Evolutionary conservation across 2,329 filamentous ascomycete genomes (phyloP).

Genomic region (Xylaria sp.): DNA sequence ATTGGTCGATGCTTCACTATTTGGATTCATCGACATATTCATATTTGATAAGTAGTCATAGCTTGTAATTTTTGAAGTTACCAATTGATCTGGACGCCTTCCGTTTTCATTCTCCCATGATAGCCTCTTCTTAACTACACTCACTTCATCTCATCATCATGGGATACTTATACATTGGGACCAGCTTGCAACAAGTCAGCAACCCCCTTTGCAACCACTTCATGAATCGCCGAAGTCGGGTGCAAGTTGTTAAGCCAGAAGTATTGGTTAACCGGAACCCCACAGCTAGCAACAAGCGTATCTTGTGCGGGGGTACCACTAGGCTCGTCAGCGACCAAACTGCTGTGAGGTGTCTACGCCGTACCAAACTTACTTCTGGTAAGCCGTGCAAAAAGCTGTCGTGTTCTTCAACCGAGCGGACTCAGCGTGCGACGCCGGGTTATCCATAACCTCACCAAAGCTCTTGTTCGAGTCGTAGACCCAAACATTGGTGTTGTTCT

Average conservation of each 20-base stretch:
- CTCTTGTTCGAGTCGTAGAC: slow-evolving; percentile 57
- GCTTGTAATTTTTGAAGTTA: not conserved
- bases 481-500: slow-evolving; percentile 54
- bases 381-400: slow-evolving; percentile 59
- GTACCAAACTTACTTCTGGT: slow-evolving; percentile 53
- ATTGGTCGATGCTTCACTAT: too few relatives aligned
- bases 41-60: not conserved
- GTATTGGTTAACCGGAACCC: slow-evolving; percentile 63
- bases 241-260: slow-evolving; percentile 69
- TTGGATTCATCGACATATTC: too few relatives aligned
- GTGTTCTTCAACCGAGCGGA: slow-evolving; percentile 61
- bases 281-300: slow-evolving; percentile 52
- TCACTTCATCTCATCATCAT: not conserved
- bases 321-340: slow-evolving; percentile 22
- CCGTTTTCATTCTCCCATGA: not conserved
- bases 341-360: not conserved
- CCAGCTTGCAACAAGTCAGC: slow-evolving; percentile 46
- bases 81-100: too few relatives aligned
- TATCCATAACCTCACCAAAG: slow-evolving; percentile 58
- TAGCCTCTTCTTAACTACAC: not conserved
- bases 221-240: slow-evolving; percentile 67
- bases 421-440: slow-evolving; percentile 55
- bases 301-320: slow-evolving; percentile 53
- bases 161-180: slow-evolving; percentile 48
- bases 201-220: slow-evolving; percentile 60